Percentiles rank a stretch among this genome's conserved stretches.
phyloP scores from a whole-genome alignment of 345 rosid genomes.

The Arabidopsis thaliana region TAIR10.1 NC_003071.7:12033501-12034000 shows the following conservation, averaged over 20 bases:
- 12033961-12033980: background rate
- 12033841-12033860: background rate
- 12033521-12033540: background rate
- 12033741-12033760: background rate
- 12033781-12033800: too few species aligned
- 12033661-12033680: background rate
- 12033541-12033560: slow-evolving; percentile 6
- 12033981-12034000: background rate
- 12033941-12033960: slow-evolving; percentile 23
- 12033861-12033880: background rate
- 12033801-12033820: too few species aligned
- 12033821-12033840: background rate
- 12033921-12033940: background rate
- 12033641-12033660: slow-evolving; percentile 52
- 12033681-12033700: background rate
- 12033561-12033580: too few species aligned
- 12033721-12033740: background rate
- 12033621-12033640: slow-evolving; percentile 51
- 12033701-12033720: background rate
- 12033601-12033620: slow-evolving; percentile 76
- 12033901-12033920: too few species aligned
- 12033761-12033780: background rate
- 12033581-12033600: slow-evolving; percentile 32
- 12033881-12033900: too few species aligned
- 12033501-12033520: background rate